Conservation (phyloP, 345 rosid species). For the Salix caprea region DNA sequence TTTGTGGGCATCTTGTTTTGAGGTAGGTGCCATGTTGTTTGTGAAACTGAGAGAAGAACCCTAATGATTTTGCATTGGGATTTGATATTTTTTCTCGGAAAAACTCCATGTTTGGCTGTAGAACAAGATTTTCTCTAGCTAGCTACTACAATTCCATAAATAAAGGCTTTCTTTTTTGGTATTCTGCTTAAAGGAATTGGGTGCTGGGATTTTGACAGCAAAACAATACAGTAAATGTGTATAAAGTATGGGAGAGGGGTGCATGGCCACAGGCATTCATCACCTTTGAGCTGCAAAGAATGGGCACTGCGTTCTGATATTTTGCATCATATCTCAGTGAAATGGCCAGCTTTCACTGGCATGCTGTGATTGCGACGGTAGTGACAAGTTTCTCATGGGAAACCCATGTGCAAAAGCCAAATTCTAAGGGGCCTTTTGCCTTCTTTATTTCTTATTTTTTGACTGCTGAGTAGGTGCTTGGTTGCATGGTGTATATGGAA, state of each 20-base stretch:
- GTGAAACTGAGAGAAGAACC: neutral
- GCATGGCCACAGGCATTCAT: constrained; percentile 8
- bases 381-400: constrained; percentile 16
- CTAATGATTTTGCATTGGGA: constrained; percentile 6
- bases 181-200: neutral
- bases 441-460: neutral
- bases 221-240: neutral
- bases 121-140: too few relatives aligned
- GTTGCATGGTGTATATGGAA: neutral
- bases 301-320: neutral
- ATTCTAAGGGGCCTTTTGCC: constrained; percentile 7
- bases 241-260: neutral
- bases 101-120: neutral
- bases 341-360: constrained; percentile 8
- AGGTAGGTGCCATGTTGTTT: neutral
- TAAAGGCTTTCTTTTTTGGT: too few relatives aligned
- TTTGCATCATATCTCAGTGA: constrained; percentile 12
- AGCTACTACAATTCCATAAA: neutral
- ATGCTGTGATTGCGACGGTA: constrained; percentile 11
- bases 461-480: neutral
- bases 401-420: constrained; percentile 42
- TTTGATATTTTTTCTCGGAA: neutral
- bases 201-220: neutral
- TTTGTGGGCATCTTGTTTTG: neutral
- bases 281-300: neutral